phyloP scores from a whole-genome alignment of 345 rosid genomes.

The Turnera subulata region DNA sequence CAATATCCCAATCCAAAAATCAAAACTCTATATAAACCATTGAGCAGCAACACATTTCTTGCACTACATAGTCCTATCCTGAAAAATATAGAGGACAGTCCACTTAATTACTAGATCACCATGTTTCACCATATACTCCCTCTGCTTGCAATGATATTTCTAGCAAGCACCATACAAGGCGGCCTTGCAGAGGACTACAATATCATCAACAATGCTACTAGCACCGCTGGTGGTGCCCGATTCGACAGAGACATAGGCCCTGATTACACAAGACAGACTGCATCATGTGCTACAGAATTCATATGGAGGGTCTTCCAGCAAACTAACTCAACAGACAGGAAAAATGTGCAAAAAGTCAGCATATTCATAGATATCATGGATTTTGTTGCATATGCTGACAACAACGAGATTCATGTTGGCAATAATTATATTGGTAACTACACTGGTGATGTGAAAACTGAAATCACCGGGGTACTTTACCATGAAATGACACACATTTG shows the following conservation, averaged over 20 bases:
- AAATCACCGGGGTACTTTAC: constrained; percentile 54
- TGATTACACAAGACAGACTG: constrained; percentile 13
- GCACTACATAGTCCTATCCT: background rate
- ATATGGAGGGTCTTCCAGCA: constrained; percentile 26
- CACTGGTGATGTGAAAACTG: constrained; percentile 39
- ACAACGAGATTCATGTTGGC: constrained; percentile 21
- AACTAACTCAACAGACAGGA: constrained; percentile 5
- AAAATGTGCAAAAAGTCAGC: constrained; percentile 15
- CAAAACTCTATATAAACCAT: constrained; percentile 8
- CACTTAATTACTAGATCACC: background rate
- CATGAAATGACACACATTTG: constrained; percentile 65
- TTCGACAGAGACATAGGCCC: constrained; percentile 16
- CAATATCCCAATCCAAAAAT: background rate
- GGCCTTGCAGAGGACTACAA: constrained; percentile 35
- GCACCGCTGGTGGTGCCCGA: constrained; percentile 21
- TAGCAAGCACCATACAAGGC: constrained; percentile 20
- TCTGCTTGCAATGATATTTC: constrained; percentile 15
- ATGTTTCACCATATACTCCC: constrained; percentile 16
- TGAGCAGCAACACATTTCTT: background rate
- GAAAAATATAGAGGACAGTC: background rate
- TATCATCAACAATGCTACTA: constrained; percentile 27
- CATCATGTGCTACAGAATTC: constrained; percentile 18
- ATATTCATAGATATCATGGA: constrained; percentile 24
- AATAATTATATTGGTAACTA: constrained; percentile 18
- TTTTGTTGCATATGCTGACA: constrained; percentile 20